These are phyloP conservation scores for Lablab purpureus DNA, from an alignment of 306 rosid genomes.

Conservation along the genomic window DNA sequence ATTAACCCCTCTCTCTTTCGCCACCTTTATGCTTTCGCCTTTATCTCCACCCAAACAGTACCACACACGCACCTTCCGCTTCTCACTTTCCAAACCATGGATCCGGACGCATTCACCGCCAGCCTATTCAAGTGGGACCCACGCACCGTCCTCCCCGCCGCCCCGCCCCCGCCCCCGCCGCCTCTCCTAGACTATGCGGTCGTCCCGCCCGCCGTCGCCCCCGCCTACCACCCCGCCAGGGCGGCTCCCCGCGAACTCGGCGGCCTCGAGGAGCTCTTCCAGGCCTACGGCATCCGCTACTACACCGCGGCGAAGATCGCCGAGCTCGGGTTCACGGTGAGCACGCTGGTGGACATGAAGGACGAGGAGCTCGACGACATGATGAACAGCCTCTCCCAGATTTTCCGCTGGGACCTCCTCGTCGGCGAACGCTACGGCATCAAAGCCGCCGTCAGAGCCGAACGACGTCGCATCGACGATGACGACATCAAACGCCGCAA, in stretches of 20 bases:
- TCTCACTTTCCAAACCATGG: conserved; percentile 59
- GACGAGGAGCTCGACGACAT: conserved; percentile 96
- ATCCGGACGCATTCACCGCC: conserved; percentile 81
- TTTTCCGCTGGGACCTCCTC: conserved; percentile 87
- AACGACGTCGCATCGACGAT: conserved; percentile 77
- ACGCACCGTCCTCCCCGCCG: conserved; percentile 59
- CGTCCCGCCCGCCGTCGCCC: conserved; percentile 17
- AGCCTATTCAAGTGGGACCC: conserved; percentile 92
- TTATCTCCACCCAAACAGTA: conserved; percentile 55
- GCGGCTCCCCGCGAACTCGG: conserved; percentile 55
- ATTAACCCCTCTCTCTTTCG: conserved; percentile 18
- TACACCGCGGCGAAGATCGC: conserved; percentile 89
- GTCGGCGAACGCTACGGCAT: conserved; percentile 94
- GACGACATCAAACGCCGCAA: conserved; percentile 73
- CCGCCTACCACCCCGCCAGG: neutral
- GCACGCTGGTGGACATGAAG: conserved; percentile 80
- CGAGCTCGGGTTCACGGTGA: conserved; percentile 91
- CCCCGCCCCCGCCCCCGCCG: conserved; percentile 27
- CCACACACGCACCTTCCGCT: conserved; percentile 6
- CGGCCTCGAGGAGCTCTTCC: conserved; percentile 84
- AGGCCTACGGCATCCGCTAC: conserved; percentile 84
- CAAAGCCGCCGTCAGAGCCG: conserved; percentile 91
- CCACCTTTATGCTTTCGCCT: conserved; percentile 45
- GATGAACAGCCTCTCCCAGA: conserved; percentile 89
- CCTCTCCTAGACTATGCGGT: conserved; percentile 54